Base-by-base conservation (phyloP, 1,284 basidiomycete species). In the Sanghuangporus baumii region DNA sequence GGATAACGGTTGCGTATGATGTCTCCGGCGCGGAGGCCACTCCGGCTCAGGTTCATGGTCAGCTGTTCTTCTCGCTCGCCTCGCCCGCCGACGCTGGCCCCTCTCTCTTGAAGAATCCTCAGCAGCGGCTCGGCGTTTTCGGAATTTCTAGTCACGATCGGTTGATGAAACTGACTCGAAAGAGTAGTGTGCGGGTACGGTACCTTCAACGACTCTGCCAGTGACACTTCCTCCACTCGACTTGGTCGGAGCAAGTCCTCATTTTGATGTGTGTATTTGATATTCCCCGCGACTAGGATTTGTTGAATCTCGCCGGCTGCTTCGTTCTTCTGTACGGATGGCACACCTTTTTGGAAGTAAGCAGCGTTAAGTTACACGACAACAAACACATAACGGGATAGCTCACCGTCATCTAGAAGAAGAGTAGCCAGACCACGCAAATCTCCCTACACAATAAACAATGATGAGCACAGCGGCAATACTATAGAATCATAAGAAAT, bases 221-320 rank as follows among this genome's bases (percentile, higher is more conserved):
- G 79, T 43, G 84, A 79, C 63, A 84, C 81, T 58, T 84, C 82
- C 68, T 90, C 88, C 40, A 92, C 83, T 3, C 78, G 79, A 69
- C 83, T 91, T n/a, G 85, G 81, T 3, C 78, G 76, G 12, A 91
- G 75, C 12, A 91, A 75, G n/a, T 85, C 80, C 52, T 89, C 85
- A 63, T 91, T 91, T 31, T 81, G 79, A 69, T 91, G 89, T 31
- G 80, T 88, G 66, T 91, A 91, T 60, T 77, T 80, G 5, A 89
- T 79, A 8, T 87, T 86, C 26, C 83, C 77, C 7, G 78, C 76
- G 61, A 77, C 80, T n/a, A 91, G 74, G 1, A 83, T 82, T 66
- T 76, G 81, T 65, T 84, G 78, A 46, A 89, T 80, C 12, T 75
- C 75, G 60, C 82, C 80, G 67, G 73, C 78, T 69, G 67, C 40